phyloP scores from a whole-genome alignment of 305 asterid genomes.

The Fraxinus paxiana region DNA sequence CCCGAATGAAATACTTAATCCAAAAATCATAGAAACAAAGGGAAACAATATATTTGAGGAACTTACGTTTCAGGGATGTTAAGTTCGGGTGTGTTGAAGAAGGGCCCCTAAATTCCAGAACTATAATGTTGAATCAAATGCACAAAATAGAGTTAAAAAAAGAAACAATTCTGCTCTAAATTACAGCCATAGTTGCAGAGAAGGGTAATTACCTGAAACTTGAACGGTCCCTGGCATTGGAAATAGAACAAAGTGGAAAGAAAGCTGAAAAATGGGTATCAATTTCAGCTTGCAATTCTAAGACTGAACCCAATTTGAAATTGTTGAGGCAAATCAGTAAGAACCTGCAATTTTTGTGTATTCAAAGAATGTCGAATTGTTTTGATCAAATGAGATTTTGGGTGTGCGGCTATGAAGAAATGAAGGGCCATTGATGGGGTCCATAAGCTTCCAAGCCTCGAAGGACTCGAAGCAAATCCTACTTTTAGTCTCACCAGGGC shows the following conservation, averaged over 20 bases:
- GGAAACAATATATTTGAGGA: neutral
- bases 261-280: neutral
- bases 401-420: constrained; percentile 44
- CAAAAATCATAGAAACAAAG: constrained; percentile 4
- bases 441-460: constrained; percentile 38
- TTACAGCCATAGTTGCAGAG: neutral
- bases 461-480: constrained; percentile 25
- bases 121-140: constrained; percentile 32
- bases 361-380: constrained; percentile 2
- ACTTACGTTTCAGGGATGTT: constrained; percentile 57
- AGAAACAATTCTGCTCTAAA: neutral
- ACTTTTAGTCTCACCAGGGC: neutral
- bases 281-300: neutral
- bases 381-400: constrained; percentile 25
- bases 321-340: constrained; percentile 19
- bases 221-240: constrained; percentile 90
- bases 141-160: neutral
- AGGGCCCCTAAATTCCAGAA: constrained; percentile 68
- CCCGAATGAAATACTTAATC: neutral
- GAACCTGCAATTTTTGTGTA: constrained; percentile 1
- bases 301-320: constrained; percentile 12
- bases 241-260: constrained; percentile 9
- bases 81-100: constrained; percentile 52
- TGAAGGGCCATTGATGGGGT: constrained; percentile 36
- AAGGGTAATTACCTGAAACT: constrained; percentile 59